phyloP scores from a whole-genome alignment of 352 stramenopile species.

The Elongisporangium undulatum region DNA sequence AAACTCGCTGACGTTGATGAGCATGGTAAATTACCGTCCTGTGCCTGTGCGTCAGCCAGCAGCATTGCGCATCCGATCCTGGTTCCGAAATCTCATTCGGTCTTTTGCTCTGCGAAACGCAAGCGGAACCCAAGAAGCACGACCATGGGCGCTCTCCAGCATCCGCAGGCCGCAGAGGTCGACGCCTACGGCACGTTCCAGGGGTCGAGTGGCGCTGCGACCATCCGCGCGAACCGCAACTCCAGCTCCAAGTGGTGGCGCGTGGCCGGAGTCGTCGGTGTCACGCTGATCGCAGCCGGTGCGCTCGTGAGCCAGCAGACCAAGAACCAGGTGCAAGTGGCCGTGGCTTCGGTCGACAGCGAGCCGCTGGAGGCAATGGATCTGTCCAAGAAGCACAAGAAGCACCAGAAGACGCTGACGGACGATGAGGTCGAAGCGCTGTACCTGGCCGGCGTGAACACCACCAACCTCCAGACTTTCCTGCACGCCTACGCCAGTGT shows the following conservation, averaged over 20 bases:
- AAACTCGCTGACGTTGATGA: background rate
- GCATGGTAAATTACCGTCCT: background rate
- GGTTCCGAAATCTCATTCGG: background rate
- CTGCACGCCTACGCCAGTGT: constrained; percentile 10
- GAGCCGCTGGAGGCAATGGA: background rate
- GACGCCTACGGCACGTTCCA: constrained; percentile 20
- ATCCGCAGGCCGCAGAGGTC: background rate
- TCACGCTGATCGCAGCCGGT: background rate
- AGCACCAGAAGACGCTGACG: constrained; percentile 36
- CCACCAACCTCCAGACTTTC: background rate
- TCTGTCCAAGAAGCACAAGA: background rate
- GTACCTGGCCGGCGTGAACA: constrained; percentile 10
- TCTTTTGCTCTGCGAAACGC: background rate
- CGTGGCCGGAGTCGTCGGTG: background rate
- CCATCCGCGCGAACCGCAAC: background rate
- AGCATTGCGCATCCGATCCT: background rate
- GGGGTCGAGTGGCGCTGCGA: background rate
- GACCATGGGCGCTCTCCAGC: background rate
- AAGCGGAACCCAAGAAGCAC: background rate
- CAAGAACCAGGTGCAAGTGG: background rate
- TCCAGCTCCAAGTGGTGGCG: background rate
- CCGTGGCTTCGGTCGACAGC: constrained; percentile 4
- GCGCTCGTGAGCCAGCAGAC: background rate
- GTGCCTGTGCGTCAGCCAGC: background rate
- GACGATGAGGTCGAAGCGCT: constrained; percentile 61